phyloP scores from a whole-genome alignment of 2,329 filamentous ascomycete species.

The Fusarium pseudocircinatum region DNA sequence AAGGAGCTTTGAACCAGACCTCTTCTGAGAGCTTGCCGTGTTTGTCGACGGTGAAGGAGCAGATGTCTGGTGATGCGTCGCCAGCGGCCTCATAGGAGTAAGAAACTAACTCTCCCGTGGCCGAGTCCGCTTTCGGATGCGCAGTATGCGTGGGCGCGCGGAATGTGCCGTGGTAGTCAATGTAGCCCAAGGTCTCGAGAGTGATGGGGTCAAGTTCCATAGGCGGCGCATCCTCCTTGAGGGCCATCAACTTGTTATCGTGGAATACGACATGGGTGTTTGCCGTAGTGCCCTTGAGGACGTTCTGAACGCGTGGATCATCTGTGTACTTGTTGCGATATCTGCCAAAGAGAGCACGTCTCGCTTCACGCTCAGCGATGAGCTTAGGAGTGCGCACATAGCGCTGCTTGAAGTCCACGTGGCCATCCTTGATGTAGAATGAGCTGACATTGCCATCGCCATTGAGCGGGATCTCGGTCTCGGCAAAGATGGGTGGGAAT shows the following conservation, averaged over 20 bases:
- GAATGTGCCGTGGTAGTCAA: slow-evolving; percentile 5
- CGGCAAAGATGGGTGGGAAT: slow-evolving; percentile 10
- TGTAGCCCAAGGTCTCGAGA: slow-evolving; percentile 5
- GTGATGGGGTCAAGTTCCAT: slow-evolving; percentile 6
- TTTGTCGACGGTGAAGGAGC: background rate
- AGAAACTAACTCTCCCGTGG: slow-evolving; percentile 7
- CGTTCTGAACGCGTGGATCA: background rate
- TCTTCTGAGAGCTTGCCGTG: background rate
- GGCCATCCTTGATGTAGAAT: slow-evolving; percentile 10
- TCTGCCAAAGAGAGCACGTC: slow-evolving; percentile 9
- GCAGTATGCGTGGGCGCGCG: slow-evolving; percentile 1
- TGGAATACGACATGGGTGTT: background rate
- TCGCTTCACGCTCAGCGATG: slow-evolving; percentile 8
- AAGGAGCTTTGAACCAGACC: background rate
- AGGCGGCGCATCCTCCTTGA: background rate
- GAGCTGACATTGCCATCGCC: slow-evolving; percentile 12
- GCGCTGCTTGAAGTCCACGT: slow-evolving; percentile 18
- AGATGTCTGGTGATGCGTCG: background rate
- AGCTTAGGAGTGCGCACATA: slow-evolving; percentile 15
- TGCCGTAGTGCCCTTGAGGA: background rate
- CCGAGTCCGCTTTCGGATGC: slow-evolving; percentile 6
- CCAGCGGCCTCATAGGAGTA: background rate
- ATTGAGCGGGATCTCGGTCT: slow-evolving; percentile 13
- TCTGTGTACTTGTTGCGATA: slow-evolving; percentile 9
- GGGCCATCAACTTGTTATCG: background rate